Base-by-base conservation (phyloP, 176 grass and related monocot genomes). In the Oryza officinalis region DNA sequence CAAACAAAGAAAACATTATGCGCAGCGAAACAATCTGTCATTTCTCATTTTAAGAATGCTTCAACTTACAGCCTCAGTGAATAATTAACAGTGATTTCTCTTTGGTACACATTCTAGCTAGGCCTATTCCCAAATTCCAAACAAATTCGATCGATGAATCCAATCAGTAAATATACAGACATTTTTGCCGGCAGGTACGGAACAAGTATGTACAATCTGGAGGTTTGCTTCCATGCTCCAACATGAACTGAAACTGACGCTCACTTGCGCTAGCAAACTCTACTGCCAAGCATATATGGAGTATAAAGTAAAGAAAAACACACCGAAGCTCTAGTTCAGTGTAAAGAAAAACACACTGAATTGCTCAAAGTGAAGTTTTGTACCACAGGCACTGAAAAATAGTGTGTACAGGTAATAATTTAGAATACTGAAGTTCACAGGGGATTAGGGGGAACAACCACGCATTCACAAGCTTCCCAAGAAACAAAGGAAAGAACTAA, bases 401-500 rank as follows among this genome's bases (percentile, higher is more conserved):
- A 18, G 14, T 17, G 22, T 35, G n/a, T 50, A 52, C 25, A 40
- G 17, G 7, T 1, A 49, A 47, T 13, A 9, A 35, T 30, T 45
- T 30, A 30, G 27, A 74, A 84, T 88, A 13, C 22, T 71, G 38
- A 33, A 74, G 15, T 74, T 46, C 74, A 47, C 81, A 80, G 37
- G 25, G n/a, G n/a, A n/a, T n/a, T n/a, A n/a, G n/a, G n/a, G n/a
- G 45, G 25, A 46, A 26, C 17, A 65, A 13, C n/a, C 69, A 59
- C 17, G 52, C 40, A 25, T 46, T 68, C 80, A 69, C 17, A 63
- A 61, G 22, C 18, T 75, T 49, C 61, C 10, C 73, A 52, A 54
- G 69, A 65, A 70, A n/a, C 68, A 18, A 71, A 63, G 59, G 65
- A 70, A 61, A 33, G 15, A 81, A 77, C 72, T 59, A 72, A 67